Conservation (phyloP, 345 rosid species). For the Gossypium raimondii region DNA sequence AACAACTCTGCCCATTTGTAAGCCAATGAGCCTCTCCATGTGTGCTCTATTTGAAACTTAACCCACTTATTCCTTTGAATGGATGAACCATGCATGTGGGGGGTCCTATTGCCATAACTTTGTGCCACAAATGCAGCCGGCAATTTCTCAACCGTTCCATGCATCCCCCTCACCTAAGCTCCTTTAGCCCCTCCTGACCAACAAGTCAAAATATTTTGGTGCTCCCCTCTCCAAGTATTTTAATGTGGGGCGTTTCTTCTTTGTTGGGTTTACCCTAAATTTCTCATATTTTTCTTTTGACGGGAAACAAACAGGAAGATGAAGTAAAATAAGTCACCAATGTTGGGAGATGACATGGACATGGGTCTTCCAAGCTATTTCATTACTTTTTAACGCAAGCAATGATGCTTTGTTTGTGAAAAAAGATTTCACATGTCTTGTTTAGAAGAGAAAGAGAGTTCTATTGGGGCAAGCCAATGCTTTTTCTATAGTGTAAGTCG, state of each 20-base stretch:
- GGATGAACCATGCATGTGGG: slow-evolving; percentile 12
- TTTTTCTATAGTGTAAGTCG: slow-evolving; percentile 27
- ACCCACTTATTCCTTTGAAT: background rate
- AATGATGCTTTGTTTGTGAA: slow-evolving; percentile 26
- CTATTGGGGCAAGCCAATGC: slow-evolving; percentile 35
- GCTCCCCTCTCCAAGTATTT: background rate
- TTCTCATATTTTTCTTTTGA: background rate
- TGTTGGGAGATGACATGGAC: slow-evolving; percentile 28
- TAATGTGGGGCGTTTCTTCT: background rate
- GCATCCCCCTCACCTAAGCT: background rate
- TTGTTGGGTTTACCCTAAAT: background rate
- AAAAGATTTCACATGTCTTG: slow-evolving; percentile 7
- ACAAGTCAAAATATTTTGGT: slow-evolving; percentile 23
- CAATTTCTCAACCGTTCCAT: slow-evolving; percentile 24
- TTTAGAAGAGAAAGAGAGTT: slow-evolving; percentile 16
- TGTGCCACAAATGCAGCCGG: slow-evolving; percentile 31
- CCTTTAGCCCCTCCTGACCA: slow-evolving; percentile 2
- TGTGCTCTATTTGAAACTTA: background rate
- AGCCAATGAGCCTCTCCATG: slow-evolving; percentile 2
- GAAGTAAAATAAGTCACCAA: background rate
- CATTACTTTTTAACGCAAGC: slow-evolving; percentile 38
- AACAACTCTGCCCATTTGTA: background rate
- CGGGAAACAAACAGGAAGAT: background rate
- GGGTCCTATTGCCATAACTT: slow-evolving; percentile 32
- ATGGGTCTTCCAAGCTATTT: slow-evolving; percentile 22